These are phyloP conservation scores for Chlorencoelia australis DNA, from an alignment of 2,329 filamentous ascomycete genomes.

Conservation along the genomic window DNA sequence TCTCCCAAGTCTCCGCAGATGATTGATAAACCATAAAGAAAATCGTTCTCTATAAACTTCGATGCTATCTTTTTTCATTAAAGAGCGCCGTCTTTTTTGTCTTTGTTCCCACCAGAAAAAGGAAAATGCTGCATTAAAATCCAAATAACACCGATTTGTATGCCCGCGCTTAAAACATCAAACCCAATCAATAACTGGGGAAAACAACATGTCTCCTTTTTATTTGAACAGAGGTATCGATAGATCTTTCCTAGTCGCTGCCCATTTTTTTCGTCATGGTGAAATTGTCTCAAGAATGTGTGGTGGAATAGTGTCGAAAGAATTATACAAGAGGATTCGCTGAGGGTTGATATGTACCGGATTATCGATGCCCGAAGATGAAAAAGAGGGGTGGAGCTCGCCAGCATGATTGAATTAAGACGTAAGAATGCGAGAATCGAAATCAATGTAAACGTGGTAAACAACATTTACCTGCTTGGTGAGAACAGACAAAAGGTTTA, in stretches of 20 bases:
- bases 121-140: too few relatives aligned
- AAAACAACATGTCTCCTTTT: constrained; percentile 23
- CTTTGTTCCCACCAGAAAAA: too few relatives aligned
- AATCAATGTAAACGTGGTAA: constrained; percentile 21
- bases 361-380: constrained; percentile 26
- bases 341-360: constrained; percentile 21
- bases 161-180: constrained; percentile 28
- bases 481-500: constrained; percentile 19
- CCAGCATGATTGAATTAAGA: constrained; percentile 21
- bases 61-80: constrained; percentile 24
- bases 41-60: constrained; percentile 27
- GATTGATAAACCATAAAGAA: constrained; percentile 22
- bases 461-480: constrained; percentile 14
- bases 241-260: too few relatives aligned
- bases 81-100: too few relatives aligned
- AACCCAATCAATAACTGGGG: constrained; percentile 17
- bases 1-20: constrained; percentile 16
- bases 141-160: constrained; percentile 29
- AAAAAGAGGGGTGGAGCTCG: constrained; percentile 21
- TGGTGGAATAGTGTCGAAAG: constrained; percentile 14
- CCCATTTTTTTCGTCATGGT: constrained; percentile 23
- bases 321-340: constrained; percentile 29
- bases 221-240: constrained; percentile 28
- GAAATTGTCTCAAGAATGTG: constrained; percentile 25
- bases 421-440: constrained; percentile 21